Percentiles rank a stretch among this genome's conserved stretches.
These are phyloP conservation scores for Juncus inflexus DNA, from an alignment of 176 grass and related monocot genomes.

Conservation along the genomic window DNA sequence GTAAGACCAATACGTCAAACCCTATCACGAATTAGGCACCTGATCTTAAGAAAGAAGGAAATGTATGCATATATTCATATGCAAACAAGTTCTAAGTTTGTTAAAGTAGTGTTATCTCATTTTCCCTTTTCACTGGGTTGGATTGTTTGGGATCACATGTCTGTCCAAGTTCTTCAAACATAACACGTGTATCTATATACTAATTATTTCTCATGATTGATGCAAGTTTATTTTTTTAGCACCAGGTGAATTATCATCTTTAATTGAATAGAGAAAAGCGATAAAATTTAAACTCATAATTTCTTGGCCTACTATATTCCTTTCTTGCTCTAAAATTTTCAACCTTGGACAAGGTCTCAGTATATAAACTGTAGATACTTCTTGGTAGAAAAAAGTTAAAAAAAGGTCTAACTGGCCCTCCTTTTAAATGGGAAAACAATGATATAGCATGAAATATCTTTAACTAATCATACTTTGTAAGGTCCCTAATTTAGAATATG, in stretches of 20 bases:
- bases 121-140: constrained; percentile 6
- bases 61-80: constrained; percentile 1
- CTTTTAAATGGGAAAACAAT: not conserved
- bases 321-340: too few relatives aligned
- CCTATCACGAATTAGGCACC: not conserved
- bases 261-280: too few relatives aligned
- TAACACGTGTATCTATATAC: constrained; percentile 15
- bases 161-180: constrained; percentile 25
- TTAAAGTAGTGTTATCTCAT: constrained; percentile 14
- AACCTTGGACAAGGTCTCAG: too few relatives aligned
- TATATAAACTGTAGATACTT: constrained; percentile 5
- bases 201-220: constrained; percentile 25
- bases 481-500: too few relatives aligned
- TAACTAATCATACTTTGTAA: too few relatives aligned
- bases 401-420: constrained; percentile 17
- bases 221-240: too few relatives aligned
- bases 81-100: not conserved
- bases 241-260: too few relatives aligned
- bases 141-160: constrained; percentile 21
- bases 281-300: too few relatives aligned
- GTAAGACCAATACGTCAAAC: too few relatives aligned
- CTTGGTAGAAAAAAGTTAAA: not conserved
- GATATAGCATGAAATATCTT: too few relatives aligned
- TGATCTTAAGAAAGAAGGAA: not conserved
- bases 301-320: too few relatives aligned